Percentiles rank a stretch among this genome's conserved stretches.
Evolutionary conservation across 1,139 yeast species (phyloP).

Genomic region (Diutina pseudorugosa): DNA sequence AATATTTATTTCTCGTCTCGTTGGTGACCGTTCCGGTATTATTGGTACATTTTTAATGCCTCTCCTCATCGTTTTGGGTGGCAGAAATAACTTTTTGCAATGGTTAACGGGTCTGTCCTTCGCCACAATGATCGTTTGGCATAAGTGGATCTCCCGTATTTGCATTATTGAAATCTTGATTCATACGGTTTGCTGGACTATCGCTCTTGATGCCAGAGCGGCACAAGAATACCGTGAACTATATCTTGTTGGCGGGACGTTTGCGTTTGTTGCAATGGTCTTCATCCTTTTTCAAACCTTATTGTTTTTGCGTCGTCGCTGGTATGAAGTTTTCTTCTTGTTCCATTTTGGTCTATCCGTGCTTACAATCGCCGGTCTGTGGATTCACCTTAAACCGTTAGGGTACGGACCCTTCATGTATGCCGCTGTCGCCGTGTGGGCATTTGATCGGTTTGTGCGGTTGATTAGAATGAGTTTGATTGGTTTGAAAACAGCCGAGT

Average conservation of each 20-base stretch:
- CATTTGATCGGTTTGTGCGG: not conserved
- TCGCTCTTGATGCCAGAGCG: not conserved
- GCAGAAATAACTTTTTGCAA: constrained; percentile 29
- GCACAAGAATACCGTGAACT: not conserved
- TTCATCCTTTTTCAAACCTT: not conserved
- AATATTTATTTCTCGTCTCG: constrained; percentile 5
- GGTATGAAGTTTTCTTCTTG: constrained; percentile 1
- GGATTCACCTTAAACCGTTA: not conserved
- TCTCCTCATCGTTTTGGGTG: constrained; percentile 27
- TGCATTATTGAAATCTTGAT: not conserved
- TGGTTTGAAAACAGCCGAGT: not conserved
- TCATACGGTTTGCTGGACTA: not conserved
- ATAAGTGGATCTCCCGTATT: constrained; percentile 21
- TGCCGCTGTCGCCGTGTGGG: constrained; percentile 1
- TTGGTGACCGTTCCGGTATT: constrained; percentile 9
- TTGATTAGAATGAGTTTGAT: not conserved
- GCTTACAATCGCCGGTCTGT: not conserved
- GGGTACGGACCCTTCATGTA: not conserved
- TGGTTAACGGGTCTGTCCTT: constrained; percentile 30
- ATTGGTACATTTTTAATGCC: constrained; percentile 16
- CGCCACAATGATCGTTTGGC: constrained; percentile 23
- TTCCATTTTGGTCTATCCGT: not conserved
- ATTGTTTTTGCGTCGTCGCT: not conserved
- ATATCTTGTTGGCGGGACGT: not conserved
- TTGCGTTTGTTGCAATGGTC: not conserved